Evolutionary conservation across 345 rosid species (phyloP).

Genomic region (Chamaenerion angustifolium): DNA sequence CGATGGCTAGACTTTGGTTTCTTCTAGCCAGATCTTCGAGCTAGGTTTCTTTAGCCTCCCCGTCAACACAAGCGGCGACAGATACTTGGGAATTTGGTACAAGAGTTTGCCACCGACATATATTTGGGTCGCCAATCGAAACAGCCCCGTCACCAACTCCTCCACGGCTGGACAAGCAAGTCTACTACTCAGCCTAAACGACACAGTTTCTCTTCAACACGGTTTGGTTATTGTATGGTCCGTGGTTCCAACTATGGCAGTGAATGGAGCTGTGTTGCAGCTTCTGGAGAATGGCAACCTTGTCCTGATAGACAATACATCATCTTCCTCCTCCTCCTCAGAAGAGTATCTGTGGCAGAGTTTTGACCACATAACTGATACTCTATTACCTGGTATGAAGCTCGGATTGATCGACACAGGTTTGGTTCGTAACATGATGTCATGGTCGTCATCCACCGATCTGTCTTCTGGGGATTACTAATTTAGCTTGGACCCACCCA

Average conservation of each 20-base stretch:
- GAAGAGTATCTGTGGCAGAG: constrained; percentile 19
- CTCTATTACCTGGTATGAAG: constrained; percentile 22
- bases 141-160: constrained; percentile 9
- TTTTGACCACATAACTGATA: constrained; percentile 17
- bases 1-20: constrained; percentile 12
- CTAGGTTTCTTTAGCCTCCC: constrained; percentile 14
- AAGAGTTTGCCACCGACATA: constrained; percentile 8
- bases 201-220: constrained; percentile 7
- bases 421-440: constrained; percentile 12
- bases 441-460: constrained; percentile 12
- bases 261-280: constrained; percentile 6
- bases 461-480: constrained; percentile 9
- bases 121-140: constrained; percentile 18
- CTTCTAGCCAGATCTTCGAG: constrained; percentile 9
- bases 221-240: constrained; percentile 7
- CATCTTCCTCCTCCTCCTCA: neutral
- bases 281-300: constrained; percentile 21
- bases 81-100: constrained; percentile 18
- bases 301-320: constrained; percentile 10
- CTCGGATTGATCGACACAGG: constrained; percentile 21
- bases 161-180: constrained; percentile 8
- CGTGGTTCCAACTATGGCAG: neutral
- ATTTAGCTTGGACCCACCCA: too few relatives aligned
- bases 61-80: neutral
- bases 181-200: constrained; percentile 6